A percentile compares a stretch with the other conserved stretches of the same genome.
Conservation (phyloP, 208 protist species). For the Jaenimonas drosophilae region DNA sequence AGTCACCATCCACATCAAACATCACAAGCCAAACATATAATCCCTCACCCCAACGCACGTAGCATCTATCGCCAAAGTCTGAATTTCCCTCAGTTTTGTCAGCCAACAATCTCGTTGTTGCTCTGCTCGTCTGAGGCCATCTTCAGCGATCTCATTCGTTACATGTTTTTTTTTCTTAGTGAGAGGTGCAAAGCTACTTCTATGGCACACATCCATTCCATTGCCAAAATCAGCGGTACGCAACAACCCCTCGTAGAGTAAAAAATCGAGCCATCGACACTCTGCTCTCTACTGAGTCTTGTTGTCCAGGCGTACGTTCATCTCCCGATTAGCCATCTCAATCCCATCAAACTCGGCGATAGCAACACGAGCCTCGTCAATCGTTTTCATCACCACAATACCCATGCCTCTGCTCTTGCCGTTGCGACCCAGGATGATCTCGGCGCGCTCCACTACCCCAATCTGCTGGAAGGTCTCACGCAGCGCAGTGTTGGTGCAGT, state of each 20-base stretch:
- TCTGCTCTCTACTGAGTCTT: slow-evolving; percentile 16
- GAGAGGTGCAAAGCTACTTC: background rate
- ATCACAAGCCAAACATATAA: too few species aligned
- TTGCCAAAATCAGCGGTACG: too few species aligned
- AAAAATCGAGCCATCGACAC: too few species aligned
- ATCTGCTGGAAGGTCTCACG: slow-evolving; percentile 79
- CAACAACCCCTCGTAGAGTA: slow-evolving; percentile 1
- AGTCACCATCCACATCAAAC: too few species aligned
- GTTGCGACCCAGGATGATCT: slow-evolving; percentile 60
- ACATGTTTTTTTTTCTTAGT: background rate
- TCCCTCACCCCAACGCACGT: too few species aligned
- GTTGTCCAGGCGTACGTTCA: slow-evolving; percentile 75
- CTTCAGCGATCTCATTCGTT: too few species aligned
- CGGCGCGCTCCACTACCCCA: slow-evolving; percentile 59
- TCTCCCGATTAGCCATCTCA: slow-evolving; percentile 71
- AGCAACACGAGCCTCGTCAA: slow-evolving; percentile 48
- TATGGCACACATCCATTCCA: too few species aligned
- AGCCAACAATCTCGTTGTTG: too few species aligned
- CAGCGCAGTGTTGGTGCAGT: slow-evolving; percentile 56
- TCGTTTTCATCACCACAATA: slow-evolving; percentile 66
- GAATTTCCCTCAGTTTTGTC: background rate
- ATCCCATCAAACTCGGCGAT: slow-evolving; percentile 82
- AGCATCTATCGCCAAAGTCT: too few species aligned
- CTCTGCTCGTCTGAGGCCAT: too few species aligned
- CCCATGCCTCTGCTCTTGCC: slow-evolving; percentile 70